Evolutionary conservation across 2,329 filamentous ascomycete genomes (phyloP).

Genomic region (Dactylellina haptotyla): DNA sequence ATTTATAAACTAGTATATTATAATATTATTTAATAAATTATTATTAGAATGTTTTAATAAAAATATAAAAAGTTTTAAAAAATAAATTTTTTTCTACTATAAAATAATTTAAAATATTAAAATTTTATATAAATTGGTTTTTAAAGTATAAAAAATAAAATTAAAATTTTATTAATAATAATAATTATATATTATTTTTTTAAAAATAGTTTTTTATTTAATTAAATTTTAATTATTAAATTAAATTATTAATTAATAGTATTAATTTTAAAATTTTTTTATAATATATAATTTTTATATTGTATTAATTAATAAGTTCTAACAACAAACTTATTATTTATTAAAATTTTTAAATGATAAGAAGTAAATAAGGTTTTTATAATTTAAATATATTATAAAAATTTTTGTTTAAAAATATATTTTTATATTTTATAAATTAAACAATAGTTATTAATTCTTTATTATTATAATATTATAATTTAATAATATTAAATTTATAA

Average conservation of each 20-base stretch:
- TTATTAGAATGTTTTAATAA: no score
- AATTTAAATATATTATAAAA: constrained; percentile 23
- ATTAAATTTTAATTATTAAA: constrained; percentile 14
- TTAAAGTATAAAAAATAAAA: neutral
- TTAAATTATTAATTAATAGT: constrained; percentile 15
- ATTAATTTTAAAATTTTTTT: constrained; percentile 21
- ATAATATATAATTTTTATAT: constrained; percentile 36
- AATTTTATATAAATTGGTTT: neutral
- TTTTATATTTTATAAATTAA: constrained; percentile 21
- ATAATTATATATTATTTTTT: neutral
- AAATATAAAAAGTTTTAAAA: constrained; percentile 6
- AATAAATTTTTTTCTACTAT: constrained; percentile 4
- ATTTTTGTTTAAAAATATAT: constrained; percentile 21
- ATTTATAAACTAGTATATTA: constrained; percentile 8
- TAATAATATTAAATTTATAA: constrained; percentile 21
- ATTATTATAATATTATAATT: constrained; percentile 30
- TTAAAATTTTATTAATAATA: constrained; percentile 10
- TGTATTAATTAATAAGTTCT: constrained; percentile 33
- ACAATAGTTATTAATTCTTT: constrained; percentile 22
- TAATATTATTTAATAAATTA: constrained; percentile 1
- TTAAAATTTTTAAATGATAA: constrained; percentile 16
- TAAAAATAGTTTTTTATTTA: constrained; percentile 23
- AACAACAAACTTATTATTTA: constrained; percentile 23
- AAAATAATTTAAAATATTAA: neutral
- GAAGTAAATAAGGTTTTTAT: constrained; percentile 20